These are phyloP conservation scores for Mycosphaerella sp. DNA, from an alignment of 2,329 filamentous ascomycete genomes.

Conservation along the genomic window DNA sequence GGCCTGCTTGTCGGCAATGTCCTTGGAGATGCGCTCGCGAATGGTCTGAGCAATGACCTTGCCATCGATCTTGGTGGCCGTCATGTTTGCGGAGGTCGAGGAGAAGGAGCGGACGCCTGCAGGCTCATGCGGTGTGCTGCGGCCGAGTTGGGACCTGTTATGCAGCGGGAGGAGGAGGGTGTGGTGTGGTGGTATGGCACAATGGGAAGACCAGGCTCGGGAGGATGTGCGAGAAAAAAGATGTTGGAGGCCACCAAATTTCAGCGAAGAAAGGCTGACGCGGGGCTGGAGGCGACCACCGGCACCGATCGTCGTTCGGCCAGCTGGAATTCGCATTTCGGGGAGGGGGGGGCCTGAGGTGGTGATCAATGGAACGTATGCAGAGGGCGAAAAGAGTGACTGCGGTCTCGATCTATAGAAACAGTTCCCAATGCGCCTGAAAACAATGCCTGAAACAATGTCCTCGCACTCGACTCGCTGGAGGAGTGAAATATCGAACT, in stretches of 20 bases:
- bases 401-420: neutral
- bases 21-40: slow-evolving; percentile 68
- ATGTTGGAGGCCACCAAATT: slow-evolving; percentile 7
- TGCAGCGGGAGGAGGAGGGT: neutral
- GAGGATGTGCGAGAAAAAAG: slow-evolving; percentile 2
- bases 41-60: slow-evolving; percentile 90
- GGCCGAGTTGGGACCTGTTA: neutral
- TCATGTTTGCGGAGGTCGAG: slow-evolving; percentile 60
- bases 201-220: neutral
- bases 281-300: slow-evolving; percentile 7
- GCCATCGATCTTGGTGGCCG: slow-evolving; percentile 88
- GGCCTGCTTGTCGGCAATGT: slow-evolving; percentile 76
- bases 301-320: slow-evolving; percentile 7
- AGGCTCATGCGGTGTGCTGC: neutral
- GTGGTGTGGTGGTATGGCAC: neutral
- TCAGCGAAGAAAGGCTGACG: neutral
- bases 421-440: neutral
- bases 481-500: neutral
- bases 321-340: slow-evolving; percentile 4
- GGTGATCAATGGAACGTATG: neutral
- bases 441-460: neutral
- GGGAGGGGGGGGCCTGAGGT: neutral
- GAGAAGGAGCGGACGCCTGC: slow-evolving; percentile 38
- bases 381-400: neutral
- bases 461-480: neutral